phyloP scores from a whole-genome alignment of 2,329 filamentous ascomycete species.

The Fusarium bulbicola region DNA sequence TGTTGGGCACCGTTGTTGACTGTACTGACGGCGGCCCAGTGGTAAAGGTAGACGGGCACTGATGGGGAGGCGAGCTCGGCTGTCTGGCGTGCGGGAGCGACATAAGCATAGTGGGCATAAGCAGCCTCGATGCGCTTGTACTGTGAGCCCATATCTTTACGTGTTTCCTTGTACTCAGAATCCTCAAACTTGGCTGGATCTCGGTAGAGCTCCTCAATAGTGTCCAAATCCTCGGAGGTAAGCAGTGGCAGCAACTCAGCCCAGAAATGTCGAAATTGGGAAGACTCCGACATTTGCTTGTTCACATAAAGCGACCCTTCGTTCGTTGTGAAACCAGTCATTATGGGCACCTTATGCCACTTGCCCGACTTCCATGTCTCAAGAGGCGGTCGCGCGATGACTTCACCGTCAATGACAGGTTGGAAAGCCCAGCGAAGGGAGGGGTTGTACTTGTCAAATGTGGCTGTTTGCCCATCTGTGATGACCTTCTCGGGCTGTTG shows the following conservation, averaged over 20 bases:
- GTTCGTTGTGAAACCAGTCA: conserved; percentile 76
- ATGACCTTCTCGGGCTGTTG: conserved; percentile 43
- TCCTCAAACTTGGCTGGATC: conserved; percentile 54
- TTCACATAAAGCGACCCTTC: conserved; percentile 74
- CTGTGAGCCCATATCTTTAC: conserved; percentile 55
- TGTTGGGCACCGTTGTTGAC: conserved; percentile 57
- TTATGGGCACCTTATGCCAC: conserved; percentile 53
- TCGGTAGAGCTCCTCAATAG: conserved; percentile 67
- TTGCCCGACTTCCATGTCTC: conserved; percentile 58
- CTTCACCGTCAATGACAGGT: conserved; percentile 67
- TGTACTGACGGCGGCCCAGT: conserved; percentile 57
- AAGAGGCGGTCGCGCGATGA: conserved; percentile 67
- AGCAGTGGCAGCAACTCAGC: conserved; percentile 66
- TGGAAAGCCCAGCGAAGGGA: conserved; percentile 71
- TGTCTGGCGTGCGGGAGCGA: conserved; percentile 61
- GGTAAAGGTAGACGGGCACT: conserved; percentile 38
- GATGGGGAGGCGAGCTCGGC: conserved; percentile 42
- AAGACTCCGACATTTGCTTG: conserved; percentile 53
- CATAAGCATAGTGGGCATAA: conserved; percentile 64
- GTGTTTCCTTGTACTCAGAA: conserved; percentile 50
- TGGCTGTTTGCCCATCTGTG: conserved; percentile 50
- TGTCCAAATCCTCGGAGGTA: conserved; percentile 58
- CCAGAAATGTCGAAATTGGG: conserved; percentile 69
- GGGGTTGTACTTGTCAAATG: conserved; percentile 57
- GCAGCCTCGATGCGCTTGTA: conserved; percentile 64